These are phyloP conservation scores for Bolboschoenus planiculmis DNA, from an alignment of 176 grass and related monocot genomes.

Conservation along the genomic window DNA sequence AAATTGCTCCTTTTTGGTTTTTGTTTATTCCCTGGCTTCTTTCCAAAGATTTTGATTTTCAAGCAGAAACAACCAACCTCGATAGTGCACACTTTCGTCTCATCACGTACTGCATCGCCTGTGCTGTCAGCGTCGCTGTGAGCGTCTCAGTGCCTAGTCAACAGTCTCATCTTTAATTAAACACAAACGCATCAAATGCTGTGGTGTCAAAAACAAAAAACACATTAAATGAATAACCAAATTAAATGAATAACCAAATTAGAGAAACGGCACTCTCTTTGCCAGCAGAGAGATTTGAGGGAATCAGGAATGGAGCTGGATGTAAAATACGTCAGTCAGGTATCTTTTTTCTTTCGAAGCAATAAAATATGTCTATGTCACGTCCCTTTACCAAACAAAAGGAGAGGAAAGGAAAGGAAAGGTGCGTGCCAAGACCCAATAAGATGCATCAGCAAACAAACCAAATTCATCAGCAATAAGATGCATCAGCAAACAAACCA, in stretches of 20 bases:
- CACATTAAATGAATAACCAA: background rate
- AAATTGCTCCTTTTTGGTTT: background rate
- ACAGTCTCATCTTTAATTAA: background rate
- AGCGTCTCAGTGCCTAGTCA: background rate
- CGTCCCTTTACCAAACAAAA: background rate
- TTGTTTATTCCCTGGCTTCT: background rate
- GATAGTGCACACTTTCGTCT: background rate
- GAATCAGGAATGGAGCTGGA: background rate
- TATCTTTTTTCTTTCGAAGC: constrained; percentile 1
- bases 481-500: background rate
- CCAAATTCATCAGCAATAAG: too few relatives aligned
- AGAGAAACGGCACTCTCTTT: background rate
- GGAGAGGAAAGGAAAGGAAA: background rate
- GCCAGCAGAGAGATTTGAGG: constrained; percentile 9
- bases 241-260: background rate
- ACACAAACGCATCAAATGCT: too few relatives aligned
- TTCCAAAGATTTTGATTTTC: constrained; percentile 16
- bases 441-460: constrained; percentile 11
- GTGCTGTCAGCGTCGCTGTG: background rate
- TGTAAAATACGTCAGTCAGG: background rate
- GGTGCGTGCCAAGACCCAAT: background rate
- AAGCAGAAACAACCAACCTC: background rate
- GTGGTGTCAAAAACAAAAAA: background rate
- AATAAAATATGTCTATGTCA: constrained; percentile 8
- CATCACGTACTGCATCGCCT: background rate